Conservation (phyloP, 1,284 basidiomycete species). For the Entoloma clypeatum region DNA sequence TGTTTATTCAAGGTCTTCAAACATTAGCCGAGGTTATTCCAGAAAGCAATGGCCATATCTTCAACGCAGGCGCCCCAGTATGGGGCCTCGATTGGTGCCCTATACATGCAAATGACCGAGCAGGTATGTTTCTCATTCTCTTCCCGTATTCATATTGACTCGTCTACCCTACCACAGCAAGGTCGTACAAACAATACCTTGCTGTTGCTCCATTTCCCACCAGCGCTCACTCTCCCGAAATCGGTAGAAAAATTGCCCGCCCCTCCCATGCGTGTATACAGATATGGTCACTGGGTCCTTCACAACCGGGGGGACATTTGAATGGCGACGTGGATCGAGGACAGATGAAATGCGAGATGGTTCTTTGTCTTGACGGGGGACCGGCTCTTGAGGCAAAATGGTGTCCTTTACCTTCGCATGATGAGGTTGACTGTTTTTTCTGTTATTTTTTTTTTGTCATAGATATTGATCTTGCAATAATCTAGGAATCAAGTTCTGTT, state of each 20-base stretch:
- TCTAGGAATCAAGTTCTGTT: constrained; percentile 21
- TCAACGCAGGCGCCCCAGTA: constrained; percentile 82
- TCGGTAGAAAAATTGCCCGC: constrained; percentile 50
- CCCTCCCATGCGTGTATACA: constrained; percentile 64
- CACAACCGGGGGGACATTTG: constrained; percentile 19
- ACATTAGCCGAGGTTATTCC: constrained; percentile 44
- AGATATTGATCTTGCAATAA: constrained; percentile 2
- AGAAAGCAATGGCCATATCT: constrained; percentile 56
- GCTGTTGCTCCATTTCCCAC: constrained; percentile 78
- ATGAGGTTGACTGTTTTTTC: constrained; percentile 35
- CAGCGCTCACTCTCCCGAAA: constrained; percentile 50
- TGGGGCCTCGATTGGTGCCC: constrained; percentile 93
- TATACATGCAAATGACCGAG: constrained; percentile 56
- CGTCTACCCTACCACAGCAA: constrained; percentile 33
- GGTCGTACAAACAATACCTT: constrained; percentile 66
- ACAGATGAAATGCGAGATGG: constrained; percentile 64
- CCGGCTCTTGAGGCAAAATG: constrained; percentile 78
- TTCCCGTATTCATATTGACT: constrained; percentile 1
- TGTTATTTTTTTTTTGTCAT: constrained; percentile 1
- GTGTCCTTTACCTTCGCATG: constrained; percentile 83
- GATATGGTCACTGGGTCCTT: constrained; percentile 54
- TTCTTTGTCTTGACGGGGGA: constrained; percentile 74
- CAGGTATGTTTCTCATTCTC: constrained; percentile 42
- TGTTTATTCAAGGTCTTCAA: constrained; percentile 6
- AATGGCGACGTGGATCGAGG: constrained; percentile 28